These are phyloP conservation scores for Wickerhamomyces rabaulensis DNA, from an alignment of 805 yeast species.

Conservation along the genomic window DNA sequence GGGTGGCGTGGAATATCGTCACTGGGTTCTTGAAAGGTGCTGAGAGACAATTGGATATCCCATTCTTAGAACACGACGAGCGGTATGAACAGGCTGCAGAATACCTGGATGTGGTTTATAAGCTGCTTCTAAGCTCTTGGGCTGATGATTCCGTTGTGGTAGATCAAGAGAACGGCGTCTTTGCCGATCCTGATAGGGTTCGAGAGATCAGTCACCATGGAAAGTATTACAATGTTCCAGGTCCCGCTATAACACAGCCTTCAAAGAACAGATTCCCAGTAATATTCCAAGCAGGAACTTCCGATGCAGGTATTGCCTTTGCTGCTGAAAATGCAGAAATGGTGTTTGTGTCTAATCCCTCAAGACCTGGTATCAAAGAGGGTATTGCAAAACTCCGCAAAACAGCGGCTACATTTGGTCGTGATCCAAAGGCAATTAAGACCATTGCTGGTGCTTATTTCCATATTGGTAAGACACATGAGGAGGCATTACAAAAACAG, in stretches of 20 bases:
- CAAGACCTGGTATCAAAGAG: neutral
- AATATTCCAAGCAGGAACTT: constrained; percentile 38
- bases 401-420: constrained; percentile 29
- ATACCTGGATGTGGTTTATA: constrained; percentile 33
- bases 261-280: constrained; percentile 38
- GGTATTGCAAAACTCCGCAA: constrained; percentile 17
- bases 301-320: constrained; percentile 32
- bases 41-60: constrained; percentile 27
- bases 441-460: constrained; percentile 32
- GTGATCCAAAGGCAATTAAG: constrained; percentile 35
- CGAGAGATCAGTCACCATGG: constrained; percentile 23
- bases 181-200: constrained; percentile 28
- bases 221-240: constrained; percentile 26
- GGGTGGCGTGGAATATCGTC: constrained; percentile 47
- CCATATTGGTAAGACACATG: constrained; percentile 34
- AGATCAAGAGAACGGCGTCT: constrained; percentile 22
- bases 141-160: constrained; percentile 21
- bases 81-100: constrained; percentile 37
- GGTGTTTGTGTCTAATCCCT: constrained; percentile 20
- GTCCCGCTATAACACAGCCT: constrained; percentile 30
- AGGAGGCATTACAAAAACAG: constrained; percentile 29
- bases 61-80: constrained; percentile 32
- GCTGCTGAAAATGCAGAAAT: constrained; percentile 39
- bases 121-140: constrained; percentile 35
- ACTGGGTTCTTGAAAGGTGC: constrained; percentile 39